Evolutionary conservation across 352 stramenopile genomes (phyloP).

Genomic region (Globisporangium carolinianum): DNA sequence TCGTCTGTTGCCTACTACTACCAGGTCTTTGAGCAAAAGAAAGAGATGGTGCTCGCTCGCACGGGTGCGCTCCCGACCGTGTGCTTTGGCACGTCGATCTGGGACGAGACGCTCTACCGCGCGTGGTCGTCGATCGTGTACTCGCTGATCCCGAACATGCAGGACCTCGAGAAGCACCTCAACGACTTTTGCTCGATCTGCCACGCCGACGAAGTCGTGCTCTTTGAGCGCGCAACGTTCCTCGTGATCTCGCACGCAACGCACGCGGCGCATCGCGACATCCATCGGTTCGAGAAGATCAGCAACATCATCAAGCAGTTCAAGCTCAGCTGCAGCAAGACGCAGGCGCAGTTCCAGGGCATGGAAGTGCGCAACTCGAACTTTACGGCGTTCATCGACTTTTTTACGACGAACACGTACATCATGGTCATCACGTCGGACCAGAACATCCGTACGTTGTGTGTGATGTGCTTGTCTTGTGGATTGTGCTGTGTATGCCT

Average conservation of each 20-base stretch:
- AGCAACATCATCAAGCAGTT: constrained; percentile 99
- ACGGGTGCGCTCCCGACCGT: constrained; percentile 85
- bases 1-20: too few relatives aligned
- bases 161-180: constrained; percentile 93
- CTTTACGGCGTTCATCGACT: constrained; percentile 98
- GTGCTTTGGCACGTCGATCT: constrained; percentile 98
- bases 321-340: constrained; percentile 98
- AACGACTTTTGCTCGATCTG: constrained; percentile 97
- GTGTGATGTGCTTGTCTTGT: background rate
- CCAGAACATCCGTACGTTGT: constrained; percentile 73
- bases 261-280: constrained; percentile 90
- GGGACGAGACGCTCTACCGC: constrained; percentile 99
- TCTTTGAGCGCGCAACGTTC: constrained; percentile 99
- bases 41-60: constrained; percentile 89
- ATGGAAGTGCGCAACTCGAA: constrained; percentile 97
- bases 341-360: constrained; percentile 96
- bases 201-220: constrained; percentile 94
- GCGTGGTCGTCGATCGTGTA: constrained; percentile 99
- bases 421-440: constrained; percentile 98
- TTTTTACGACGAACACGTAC: constrained; percentile 98
- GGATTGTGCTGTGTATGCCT: too few relatives aligned
- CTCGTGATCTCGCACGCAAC: constrained; percentile 97
- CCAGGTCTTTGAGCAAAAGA: constrained; percentile 92
- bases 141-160: constrained; percentile 98
- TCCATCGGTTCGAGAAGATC: constrained; percentile 99